These are phyloP conservation scores for Skeletonema costatum DNA, from an alignment of 108 stramenopile genomes.

Conservation along the genomic window DNA sequence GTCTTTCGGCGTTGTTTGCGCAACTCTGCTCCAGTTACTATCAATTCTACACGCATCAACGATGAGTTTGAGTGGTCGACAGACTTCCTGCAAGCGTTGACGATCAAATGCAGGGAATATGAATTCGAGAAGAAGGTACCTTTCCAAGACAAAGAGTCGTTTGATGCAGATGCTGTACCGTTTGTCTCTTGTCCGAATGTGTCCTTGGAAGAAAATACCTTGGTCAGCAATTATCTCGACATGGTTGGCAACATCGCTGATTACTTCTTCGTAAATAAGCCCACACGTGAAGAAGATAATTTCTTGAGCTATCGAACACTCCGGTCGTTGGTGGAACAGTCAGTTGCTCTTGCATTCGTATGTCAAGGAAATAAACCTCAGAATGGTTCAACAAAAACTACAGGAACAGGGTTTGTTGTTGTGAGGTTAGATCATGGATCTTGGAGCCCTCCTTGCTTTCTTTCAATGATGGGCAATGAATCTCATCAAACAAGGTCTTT, in stretches of 20 bases:
- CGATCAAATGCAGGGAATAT: conserved; percentile 40
- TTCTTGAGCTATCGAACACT: conserved; percentile 36
- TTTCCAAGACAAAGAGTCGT: conserved; percentile 1
- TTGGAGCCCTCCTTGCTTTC: conserved; percentile 49
- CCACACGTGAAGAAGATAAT: neutral
- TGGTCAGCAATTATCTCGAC: conserved; percentile 9
- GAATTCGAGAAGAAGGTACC: conserved; percentile 39
- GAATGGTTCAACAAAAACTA: neutral
- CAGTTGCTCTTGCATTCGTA: conserved; percentile 39
- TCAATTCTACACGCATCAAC: conserved; percentile 7
- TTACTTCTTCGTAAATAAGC: neutral
- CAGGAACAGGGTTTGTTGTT: conserved; percentile 39
- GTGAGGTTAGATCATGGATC: conserved; percentile 33
- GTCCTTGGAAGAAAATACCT: conserved; percentile 1
- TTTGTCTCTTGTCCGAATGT: conserved; percentile 6
- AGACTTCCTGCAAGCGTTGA: conserved; percentile 31
- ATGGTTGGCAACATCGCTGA: neutral
- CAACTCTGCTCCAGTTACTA: neutral
- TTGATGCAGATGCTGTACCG: conserved; percentile 12
- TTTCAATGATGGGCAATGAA: conserved; percentile 16
- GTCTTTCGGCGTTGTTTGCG: conserved; percentile 34
- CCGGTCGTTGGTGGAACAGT: conserved; percentile 42
- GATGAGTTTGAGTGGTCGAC: conserved; percentile 46
- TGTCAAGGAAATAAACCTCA: conserved; percentile 13
- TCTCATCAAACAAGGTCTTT: neutral